Percentiles rank a stretch among this genome's conserved stretches.
Evolutionary conservation across 164 flowering plant species (phyloP).

Genomic region (Nelumbo lutea): DNA sequence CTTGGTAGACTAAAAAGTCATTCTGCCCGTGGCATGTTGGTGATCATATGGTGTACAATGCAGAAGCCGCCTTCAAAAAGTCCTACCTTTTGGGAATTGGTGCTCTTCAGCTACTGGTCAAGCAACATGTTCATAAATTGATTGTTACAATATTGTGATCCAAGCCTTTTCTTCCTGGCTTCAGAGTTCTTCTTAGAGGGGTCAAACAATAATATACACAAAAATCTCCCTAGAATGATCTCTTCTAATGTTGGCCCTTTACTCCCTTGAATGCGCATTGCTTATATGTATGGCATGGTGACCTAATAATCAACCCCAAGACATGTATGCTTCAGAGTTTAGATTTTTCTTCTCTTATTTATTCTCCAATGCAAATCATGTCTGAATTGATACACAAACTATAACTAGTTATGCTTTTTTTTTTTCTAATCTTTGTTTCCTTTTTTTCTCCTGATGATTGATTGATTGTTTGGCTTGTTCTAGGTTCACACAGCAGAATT

Average conservation of each 20-base stretch:
- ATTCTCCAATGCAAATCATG: neutral
- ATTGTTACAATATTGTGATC: neutral
- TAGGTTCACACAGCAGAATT: constrained; percentile 42
- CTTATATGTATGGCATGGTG: neutral
- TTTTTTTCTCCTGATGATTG: neutral
- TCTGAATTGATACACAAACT: neutral
- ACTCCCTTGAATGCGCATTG: no score
- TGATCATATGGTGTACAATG: no score
- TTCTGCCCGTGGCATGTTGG: neutral
- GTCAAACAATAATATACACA: no score
- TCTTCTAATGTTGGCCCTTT: no score
- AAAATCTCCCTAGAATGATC: no score
- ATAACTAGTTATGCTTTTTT: no score
- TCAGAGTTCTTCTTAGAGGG: neutral
- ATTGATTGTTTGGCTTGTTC: constrained; percentile 3
- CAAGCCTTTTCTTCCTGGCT: neutral
- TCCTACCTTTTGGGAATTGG: neutral
- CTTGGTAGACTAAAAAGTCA: neutral
- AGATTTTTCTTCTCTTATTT: neutral
- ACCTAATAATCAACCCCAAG: neutral
- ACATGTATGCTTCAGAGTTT: neutral
- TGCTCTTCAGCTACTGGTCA: no score
- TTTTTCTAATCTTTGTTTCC: neutral
- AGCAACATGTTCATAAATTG: neutral
- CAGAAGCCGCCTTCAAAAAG: neutral